Conservation (phyloP, 176 grass and related monocot genomes). For the Guadua angustifolia region DNA sequence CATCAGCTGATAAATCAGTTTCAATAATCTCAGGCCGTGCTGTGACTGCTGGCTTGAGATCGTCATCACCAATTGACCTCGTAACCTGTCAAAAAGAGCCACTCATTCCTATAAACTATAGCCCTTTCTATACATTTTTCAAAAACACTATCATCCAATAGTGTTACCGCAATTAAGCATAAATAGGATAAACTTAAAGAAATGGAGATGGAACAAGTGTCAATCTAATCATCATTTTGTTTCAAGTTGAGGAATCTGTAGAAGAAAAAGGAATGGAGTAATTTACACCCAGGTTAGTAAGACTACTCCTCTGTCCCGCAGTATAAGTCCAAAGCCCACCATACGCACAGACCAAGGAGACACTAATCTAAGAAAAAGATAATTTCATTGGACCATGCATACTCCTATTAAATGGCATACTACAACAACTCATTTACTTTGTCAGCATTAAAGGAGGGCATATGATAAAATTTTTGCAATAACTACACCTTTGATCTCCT, state of each 20-base stretch:
- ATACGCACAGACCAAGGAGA: no score
- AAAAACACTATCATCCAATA: not conserved
- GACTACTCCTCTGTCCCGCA: no score
- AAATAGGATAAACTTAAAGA: not conserved
- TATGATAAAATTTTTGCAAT: no score
- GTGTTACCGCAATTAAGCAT: not conserved
- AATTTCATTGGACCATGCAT: no score
- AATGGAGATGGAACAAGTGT: slow-evolving; percentile 11
- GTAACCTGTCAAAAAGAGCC: slow-evolving; percentile 73
- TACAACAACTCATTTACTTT: no score
- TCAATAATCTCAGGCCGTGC: slow-evolving; percentile 80
- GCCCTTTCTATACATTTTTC: slow-evolving; percentile 9
- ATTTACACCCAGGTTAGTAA: not conserved
- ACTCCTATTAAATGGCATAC: no score
- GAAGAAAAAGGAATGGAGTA: slow-evolving; percentile 5
- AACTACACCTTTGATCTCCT: no score
- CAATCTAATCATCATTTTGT: slow-evolving; percentile 5
- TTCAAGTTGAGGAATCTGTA: not conserved
- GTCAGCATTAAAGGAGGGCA: no score
- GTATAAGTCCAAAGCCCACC: no score
- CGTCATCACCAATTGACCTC: slow-evolving; percentile 92
- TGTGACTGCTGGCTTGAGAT: slow-evolving; percentile 95
- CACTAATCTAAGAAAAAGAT: no score
- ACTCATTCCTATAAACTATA: not conserved
- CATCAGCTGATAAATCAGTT: slow-evolving; percentile 71